Conservation (phyloP, 192 early-diverging fungal genomes). For the Spizellomyces punctatus region DNA sequence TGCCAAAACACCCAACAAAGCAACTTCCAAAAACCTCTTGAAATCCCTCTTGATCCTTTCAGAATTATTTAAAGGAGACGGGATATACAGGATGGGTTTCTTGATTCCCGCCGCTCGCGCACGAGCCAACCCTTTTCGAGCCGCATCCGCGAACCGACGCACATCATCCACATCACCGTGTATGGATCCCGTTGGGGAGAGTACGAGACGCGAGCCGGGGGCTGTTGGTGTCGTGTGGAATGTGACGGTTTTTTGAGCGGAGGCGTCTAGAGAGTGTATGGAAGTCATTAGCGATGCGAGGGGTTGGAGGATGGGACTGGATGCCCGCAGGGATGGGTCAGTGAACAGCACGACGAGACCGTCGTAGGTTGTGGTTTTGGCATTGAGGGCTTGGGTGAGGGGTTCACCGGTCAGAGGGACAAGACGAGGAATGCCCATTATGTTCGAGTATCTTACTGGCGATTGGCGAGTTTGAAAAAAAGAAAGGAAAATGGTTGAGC, state of each 20-base stretch:
- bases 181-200: conserved; percentile 77
- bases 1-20: conserved; percentile 71
- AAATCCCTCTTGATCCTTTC: conserved; percentile 57
- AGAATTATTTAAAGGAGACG: background rate
- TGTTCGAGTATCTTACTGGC: too few relatives aligned
- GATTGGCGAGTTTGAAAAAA: too few relatives aligned
- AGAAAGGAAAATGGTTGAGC: too few relatives aligned
- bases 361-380: conserved; percentile 14
- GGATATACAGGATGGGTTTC: conserved; percentile 64
- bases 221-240: conserved; percentile 27
- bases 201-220: conserved; percentile 65
- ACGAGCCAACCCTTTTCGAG: conserved; percentile 65
- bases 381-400: conserved; percentile 10
- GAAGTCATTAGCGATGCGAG: background rate
- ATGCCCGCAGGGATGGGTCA: background rate
- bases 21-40: conserved; percentile 70
- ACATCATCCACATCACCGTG: conserved; percentile 81
- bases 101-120: conserved; percentile 67
- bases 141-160: conserved; percentile 70
- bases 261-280: background rate
- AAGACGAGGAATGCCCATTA: conserved; percentile 11
- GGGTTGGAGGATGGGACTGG: background rate
- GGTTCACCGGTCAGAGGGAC: conserved; percentile 14
- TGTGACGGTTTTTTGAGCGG: background rate
- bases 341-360: conserved; percentile 28